Evolutionary conservation across 257 asterid species (phyloP), one percentile per base, ranked within the genome.

Genomic region (Dorcoceras hygrometricum): DNA sequence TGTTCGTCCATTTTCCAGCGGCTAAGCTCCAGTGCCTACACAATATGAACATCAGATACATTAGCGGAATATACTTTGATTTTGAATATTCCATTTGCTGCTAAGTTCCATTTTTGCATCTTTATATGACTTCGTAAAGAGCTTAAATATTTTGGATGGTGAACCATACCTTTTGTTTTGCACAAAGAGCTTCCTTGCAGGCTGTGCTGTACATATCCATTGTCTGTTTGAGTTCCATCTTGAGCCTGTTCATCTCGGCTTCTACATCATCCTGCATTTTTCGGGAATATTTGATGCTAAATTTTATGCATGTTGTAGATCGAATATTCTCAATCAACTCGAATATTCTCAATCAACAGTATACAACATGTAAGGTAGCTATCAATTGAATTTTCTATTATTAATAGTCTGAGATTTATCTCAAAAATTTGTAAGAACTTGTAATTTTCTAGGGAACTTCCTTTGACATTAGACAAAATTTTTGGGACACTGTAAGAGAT

Each of bases 1-100:
- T 55, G 28, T 32, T 75, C 75, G 32, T 57, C 75, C 62, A 69
- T 31, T 59, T 75, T 75, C 71, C 67, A 63, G 27, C 59, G 62
- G n/a, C 64, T 24, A 57, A 64, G 67, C 26, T 75, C 75, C 54
- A 46, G 22, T 46, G 54, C 8, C 54, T 46, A 46, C 54, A 46
- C 20, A 46, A 46, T 46, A 18, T 4, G 18, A 22, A 46, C 16
- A 16, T 46, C 54, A 4, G 3, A 16, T 46, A 4, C 8, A 18
- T 16, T 5, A 46, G 4, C 22, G 54, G 54, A 14, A 46, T 16
- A 4, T 46, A 16, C 20, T 46, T 46, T 4, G 8, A 16, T 16
- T 14, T 46, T 46, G 18, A 46, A 46, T 46, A 22, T 46, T 46
- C 54, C 9, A 46, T 46, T 46, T 46, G 54, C 54, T 46, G 22